Base-by-base conservation (phyloP, 441 rosid species). In the Euphorbia schlechtendalii region DNA sequence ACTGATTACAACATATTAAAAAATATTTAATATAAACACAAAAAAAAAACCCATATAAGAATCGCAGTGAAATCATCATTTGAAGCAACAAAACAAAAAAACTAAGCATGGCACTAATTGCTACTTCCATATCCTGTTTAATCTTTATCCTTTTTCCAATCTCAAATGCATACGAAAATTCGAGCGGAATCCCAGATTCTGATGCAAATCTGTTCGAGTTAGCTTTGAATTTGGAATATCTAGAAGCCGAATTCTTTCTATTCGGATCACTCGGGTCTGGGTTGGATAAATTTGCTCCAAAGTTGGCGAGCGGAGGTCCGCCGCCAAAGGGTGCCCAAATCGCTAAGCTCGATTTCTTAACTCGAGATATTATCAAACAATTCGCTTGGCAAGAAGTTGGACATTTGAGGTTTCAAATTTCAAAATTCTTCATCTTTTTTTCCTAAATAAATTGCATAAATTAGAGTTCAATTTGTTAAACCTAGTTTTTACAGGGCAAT, bases 361-460 rank as follows among this genome's bases (percentile, higher is more conserved):
- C 83, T n/a, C 77, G 72, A 57, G 94, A 84, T 76, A n/a, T 94
- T 43, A 74, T 94, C 73, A 61, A 71, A 66, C 99, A 91, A 58
- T 94, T 94, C 69, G 98, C 86, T 45, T 79, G 81, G 79, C 96
- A 91, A 80, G 96, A 94, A 80, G 92, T 94, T 58, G 99, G 98
- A 11, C 99, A 89, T 69, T 56, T 89, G 74, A 91, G 89, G 97
- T 86, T 20, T 6, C 20, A 2, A 4, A 4, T 49, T n/a, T 5
- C n/a, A n/a, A 27, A 27, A 27, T 27, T 1, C 30, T 1, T 17
- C 53, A 38, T 38, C 43, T 38, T 38, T 38, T 27, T 27, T 27
- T 4, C 30, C 4, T 38, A 38, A 2, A 38, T 38, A 38, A 1
- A 12, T 38, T 38, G 43, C 43, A 27, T 27, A 27, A 27, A 27